Conservation (phyloP, 345 rosid genomes). For the Eucalyptus sp. region DNA sequence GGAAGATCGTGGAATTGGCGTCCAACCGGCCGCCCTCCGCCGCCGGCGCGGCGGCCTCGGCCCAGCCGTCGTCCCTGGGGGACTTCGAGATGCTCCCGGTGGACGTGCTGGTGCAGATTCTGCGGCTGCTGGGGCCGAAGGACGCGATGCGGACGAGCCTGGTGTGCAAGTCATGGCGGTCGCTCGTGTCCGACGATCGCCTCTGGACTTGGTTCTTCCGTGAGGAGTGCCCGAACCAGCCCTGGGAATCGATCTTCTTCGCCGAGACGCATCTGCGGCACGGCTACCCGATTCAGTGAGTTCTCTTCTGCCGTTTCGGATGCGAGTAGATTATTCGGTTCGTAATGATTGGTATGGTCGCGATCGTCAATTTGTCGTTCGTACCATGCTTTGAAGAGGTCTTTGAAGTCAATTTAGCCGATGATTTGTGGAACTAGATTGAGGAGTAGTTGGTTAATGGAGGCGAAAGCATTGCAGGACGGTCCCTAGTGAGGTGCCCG, state of each 20-base stretch:
- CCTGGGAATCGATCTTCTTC: conserved; percentile 58
- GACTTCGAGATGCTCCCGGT: conserved; percentile 46
- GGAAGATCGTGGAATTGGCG: conserved; percentile 38
- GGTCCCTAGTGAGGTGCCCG: conserved; percentile 17
- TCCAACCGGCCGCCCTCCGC: conserved; percentile 11
- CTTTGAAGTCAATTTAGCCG: background rate
- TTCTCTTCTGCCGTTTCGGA: background rate
- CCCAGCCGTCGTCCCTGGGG: conserved; percentile 27
- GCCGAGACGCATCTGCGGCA: conserved; percentile 48
- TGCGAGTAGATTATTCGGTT: background rate
- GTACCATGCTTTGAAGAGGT: background rate
- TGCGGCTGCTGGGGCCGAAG: conserved; percentile 48
- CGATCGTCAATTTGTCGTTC: background rate
- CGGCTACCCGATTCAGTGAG: conserved; percentile 66
- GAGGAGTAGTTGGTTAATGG: background rate
- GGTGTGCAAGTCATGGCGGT: conserved; percentile 36
- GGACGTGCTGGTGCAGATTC: conserved; percentile 53
- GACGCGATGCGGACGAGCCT: conserved; percentile 40
- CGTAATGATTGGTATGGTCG: background rate
- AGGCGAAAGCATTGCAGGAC: conserved; percentile 17
- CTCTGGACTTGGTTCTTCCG: conserved; percentile 67
- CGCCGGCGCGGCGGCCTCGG: background rate
- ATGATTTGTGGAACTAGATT: background rate
- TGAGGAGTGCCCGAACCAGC: conserved; percentile 9
- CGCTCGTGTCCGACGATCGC: conserved; percentile 37